phyloP scores from a whole-genome alignment of 2,329 filamentous ascomycete genomes.

The Fusarium brevicatenulatum region DNA sequence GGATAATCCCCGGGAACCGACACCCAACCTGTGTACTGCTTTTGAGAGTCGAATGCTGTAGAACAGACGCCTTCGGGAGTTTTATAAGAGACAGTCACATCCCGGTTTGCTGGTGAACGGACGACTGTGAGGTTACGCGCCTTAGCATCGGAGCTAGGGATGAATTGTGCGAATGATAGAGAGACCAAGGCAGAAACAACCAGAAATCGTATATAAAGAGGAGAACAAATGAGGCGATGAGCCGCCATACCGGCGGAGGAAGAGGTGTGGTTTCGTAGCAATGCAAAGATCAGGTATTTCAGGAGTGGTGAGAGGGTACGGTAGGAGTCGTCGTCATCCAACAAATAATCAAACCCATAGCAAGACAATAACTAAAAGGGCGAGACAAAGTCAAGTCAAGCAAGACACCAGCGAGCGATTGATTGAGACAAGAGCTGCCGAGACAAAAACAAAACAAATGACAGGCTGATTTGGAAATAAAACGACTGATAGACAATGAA shows the following conservation, averaged over 20 bases:
- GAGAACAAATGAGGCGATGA: constrained; percentile 4
- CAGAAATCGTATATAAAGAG: constrained; percentile 23
- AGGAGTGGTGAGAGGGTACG: constrained; percentile 30
- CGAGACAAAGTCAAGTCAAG: constrained; percentile 12
- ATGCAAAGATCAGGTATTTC: background rate
- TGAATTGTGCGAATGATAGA: constrained; percentile 48
- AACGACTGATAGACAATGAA: constrained; percentile 8
- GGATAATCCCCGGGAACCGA: constrained; percentile 65
- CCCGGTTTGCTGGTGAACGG: constrained; percentile 68
- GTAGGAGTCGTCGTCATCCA: constrained; percentile 38
- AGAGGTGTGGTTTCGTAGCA: background rate
- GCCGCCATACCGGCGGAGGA: constrained; percentile 23
- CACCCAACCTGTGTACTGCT: constrained; percentile 78
- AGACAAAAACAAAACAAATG: constrained; percentile 8
- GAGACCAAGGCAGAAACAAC: constrained; percentile 32
- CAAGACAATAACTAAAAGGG: constrained; percentile 15
- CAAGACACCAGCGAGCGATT: constrained; percentile 15
- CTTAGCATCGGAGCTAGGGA: constrained; percentile 43
- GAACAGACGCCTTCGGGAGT: constrained; percentile 68
- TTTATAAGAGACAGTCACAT: constrained; percentile 76
- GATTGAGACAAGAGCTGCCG: constrained; percentile 18
- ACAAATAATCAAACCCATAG: constrained; percentile 29
- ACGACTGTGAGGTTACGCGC: constrained; percentile 63
- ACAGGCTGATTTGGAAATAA: background rate
- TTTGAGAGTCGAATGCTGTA: constrained; percentile 71